Conservation (phyloP, 208 protist species). For the Angomonas ambiguus region DNA sequence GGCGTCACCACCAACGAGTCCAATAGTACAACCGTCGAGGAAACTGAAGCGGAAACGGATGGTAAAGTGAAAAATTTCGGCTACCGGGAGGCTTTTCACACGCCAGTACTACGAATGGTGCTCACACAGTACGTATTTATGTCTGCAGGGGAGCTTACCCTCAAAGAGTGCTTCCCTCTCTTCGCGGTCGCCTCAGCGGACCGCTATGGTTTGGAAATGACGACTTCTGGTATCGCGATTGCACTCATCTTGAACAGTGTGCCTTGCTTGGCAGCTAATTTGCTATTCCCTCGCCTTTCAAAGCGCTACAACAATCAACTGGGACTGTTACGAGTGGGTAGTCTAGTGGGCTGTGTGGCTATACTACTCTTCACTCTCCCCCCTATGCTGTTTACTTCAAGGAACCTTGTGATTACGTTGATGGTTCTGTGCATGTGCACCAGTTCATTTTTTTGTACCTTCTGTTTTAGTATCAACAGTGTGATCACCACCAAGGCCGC, state of each 20-base stretch:
- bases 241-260: constrained; percentile 38
- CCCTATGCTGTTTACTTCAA: constrained; percentile 7
- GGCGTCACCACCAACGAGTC: too few species aligned
- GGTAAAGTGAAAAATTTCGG: constrained; percentile 21
- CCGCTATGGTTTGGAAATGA: constrained; percentile 25
- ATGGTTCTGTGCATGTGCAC: constrained; percentile 28
- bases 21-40: background rate
- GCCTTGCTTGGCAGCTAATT: constrained; percentile 32
- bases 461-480: constrained; percentile 52
- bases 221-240: constrained; percentile 18
- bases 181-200: constrained; percentile 28
- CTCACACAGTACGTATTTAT: constrained; percentile 49
- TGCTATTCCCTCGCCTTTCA: constrained; percentile 25
- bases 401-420: background rate
- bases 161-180: constrained; percentile 35
- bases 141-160: constrained; percentile 19
- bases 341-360: constrained; percentile 9
- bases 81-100: constrained; percentile 36
- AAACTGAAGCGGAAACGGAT: background rate
- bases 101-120: constrained; percentile 25
- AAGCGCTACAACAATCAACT: constrained; percentile 24
- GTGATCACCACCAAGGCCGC: constrained; percentile 52
- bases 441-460: constrained; percentile 35
- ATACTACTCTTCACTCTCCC: constrained; percentile 6
- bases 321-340: constrained; percentile 26